These are phyloP conservation scores for Hymenoscyphus fraxineus DNA, from an alignment of 2,329 filamentous ascomycete species.

Conservation along the genomic window DNA sequence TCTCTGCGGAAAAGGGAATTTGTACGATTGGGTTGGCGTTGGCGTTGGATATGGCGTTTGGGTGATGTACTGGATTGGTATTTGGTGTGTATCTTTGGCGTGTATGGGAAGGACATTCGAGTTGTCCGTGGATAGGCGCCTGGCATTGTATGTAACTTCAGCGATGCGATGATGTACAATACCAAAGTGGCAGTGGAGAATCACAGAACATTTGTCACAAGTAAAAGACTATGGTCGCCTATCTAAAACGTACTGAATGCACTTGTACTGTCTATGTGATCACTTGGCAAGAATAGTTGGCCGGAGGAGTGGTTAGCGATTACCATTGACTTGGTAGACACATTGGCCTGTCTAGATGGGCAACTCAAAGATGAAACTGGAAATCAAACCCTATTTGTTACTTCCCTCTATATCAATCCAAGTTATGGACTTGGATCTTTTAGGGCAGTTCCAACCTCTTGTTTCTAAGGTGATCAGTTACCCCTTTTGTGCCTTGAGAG, in stretches of 20 bases:
- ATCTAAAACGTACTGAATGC: background rate
- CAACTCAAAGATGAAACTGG: too few relatives aligned
- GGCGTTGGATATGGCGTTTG: background rate
- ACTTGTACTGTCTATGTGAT: background rate
- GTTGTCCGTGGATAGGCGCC: background rate
- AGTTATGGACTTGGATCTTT: too few relatives aligned
- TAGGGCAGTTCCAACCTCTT: too few relatives aligned
- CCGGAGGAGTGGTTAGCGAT: too few relatives aligned
- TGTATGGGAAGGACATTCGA: background rate
- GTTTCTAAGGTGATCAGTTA: too few relatives aligned
- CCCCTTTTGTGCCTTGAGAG: too few relatives aligned
- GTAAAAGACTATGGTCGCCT: background rate
- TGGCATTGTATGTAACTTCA: background rate
- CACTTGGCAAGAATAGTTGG: too few relatives aligned
- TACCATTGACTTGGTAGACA: too few relatives aligned
- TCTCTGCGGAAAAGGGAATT: background rate
- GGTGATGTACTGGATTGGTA: background rate
- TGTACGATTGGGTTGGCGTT: background rate
- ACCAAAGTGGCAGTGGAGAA: background rate
- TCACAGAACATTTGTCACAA: background rate
- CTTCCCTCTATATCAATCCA: too few relatives aligned
- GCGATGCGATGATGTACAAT: background rate
- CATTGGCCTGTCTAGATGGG: too few relatives aligned
- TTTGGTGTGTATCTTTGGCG: background rate
- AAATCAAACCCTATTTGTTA: too few relatives aligned